Percentiles rank a stretch among this genome's conserved stretches.
phyloP scores from a whole-genome alignment of 1,284 basidiomycete species.

The Trametes sp. region DNA sequence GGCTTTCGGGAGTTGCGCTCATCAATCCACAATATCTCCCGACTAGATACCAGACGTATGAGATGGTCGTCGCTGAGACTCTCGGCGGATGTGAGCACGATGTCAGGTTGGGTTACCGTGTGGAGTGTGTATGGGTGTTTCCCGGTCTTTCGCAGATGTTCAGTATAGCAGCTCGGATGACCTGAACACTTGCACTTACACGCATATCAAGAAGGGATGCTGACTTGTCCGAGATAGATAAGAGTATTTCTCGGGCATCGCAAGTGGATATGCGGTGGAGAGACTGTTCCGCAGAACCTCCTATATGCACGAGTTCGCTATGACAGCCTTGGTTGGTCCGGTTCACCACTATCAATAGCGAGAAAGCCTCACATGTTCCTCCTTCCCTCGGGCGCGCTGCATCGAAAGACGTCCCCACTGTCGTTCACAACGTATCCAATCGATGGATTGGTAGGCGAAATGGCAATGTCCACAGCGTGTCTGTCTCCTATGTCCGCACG shows the following conservation, averaged over 20 bases:
- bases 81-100: constrained; percentile 62
- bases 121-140: constrained; percentile 44
- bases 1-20: constrained; percentile 60
- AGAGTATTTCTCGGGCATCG: constrained; percentile 27
- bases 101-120: constrained; percentile 40
- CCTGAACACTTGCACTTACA: constrained; percentile 42
- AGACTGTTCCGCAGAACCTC: not conserved
- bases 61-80: constrained; percentile 50
- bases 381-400: constrained; percentile 28
- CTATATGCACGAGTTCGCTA: constrained; percentile 29
- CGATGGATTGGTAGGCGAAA: constrained; percentile 27
- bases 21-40: constrained; percentile 73
- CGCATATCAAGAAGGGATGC: constrained; percentile 56
- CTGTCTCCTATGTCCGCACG: constrained; percentile 50
- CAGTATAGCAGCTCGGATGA: not conserved
- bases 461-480: constrained; percentile 50
- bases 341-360: not conserved
- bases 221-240: constrained; percentile 43
- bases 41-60: constrained; percentile 63
- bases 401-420: constrained; percentile 53
- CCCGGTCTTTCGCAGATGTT: constrained; percentile 34
- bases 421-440: constrained; percentile 50
- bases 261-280: constrained; percentile 19
- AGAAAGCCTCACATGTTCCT: constrained; percentile 25
- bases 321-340: not conserved